Percentiles rank a stretch among this genome's conserved stretches.
phyloP scores from a whole-genome alignment of 768 basidiomycete species.

The Boletus reticulatus region DNA sequence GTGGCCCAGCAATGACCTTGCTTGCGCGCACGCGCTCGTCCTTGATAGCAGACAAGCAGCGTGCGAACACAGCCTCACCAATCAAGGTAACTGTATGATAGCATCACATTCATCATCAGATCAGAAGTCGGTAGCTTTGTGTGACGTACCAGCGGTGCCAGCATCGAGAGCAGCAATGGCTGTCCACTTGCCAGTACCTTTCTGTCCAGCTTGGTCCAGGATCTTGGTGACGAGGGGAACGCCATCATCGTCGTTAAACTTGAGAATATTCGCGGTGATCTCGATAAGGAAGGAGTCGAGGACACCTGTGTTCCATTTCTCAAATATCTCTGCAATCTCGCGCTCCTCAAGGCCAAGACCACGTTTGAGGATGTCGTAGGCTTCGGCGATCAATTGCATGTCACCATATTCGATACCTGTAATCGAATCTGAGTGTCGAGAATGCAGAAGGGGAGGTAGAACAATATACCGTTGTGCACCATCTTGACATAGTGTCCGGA shows the following conservation, averaged over 20 bases:
- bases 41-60: slow-evolving; percentile 96
- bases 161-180: slow-evolving; percentile 95
- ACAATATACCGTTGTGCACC: slow-evolving; percentile 86
- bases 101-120: slow-evolving; percentile 7
- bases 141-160: slow-evolving; percentile 69
- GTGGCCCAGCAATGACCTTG: slow-evolving; percentile 87
- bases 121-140: slow-evolving; percentile 2
- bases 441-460: neutral
- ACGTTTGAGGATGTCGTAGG: slow-evolving; percentile 97
- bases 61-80: slow-evolving; percentile 98
- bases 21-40: slow-evolving; percentile 92
- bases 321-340: slow-evolving; percentile 94
- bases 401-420: slow-evolving; percentile 99
- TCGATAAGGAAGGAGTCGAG: slow-evolving; percentile 99
- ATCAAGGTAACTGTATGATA: slow-evolving; percentile 82
- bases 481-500: slow-evolving; percentile 99
- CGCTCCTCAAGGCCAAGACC: slow-evolving; percentile 82
- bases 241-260: slow-evolving; percentile 95
- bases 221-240: slow-evolving; percentile 90
- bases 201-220: slow-evolving; percentile 94
- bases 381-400: slow-evolving; percentile 99
- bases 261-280: slow-evolving; percentile 95
- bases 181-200: slow-evolving; percentile 99
- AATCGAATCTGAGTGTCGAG: slow-evolving; percentile 3
- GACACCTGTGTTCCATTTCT: slow-evolving; percentile 96